A percentile compares a stretch with the other conserved stretches of the same genome.
These are phyloP conservation scores for Cladophialophora immunda DNA, from an alignment of 2,329 filamentous ascomycete genomes.

Conservation along the genomic window DNA sequence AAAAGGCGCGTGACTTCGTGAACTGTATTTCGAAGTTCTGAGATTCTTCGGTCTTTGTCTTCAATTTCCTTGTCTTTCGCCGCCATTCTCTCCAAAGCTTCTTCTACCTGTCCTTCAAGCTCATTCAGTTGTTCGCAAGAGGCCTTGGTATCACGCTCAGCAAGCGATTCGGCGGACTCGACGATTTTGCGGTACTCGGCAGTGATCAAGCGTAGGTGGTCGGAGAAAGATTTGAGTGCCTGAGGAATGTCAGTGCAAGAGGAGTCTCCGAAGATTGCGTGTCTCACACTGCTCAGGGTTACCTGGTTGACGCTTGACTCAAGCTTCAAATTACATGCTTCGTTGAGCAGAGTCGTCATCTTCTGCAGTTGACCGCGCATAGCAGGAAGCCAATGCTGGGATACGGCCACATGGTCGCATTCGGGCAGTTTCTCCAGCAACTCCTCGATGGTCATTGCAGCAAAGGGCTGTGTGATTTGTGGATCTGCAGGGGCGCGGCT, in stretches of 20 bases:
- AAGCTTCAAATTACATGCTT: conserved; percentile 27
- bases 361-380: conserved; percentile 30
- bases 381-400: conserved; percentile 35
- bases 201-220: conserved; percentile 30
- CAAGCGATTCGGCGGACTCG: conserved; percentile 35
- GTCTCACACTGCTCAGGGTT: conserved; percentile 21
- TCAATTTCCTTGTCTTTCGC: conserved; percentile 30
- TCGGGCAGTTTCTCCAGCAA: conserved; percentile 30
- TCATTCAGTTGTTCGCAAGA: conserved; percentile 28
- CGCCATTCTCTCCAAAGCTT: conserved; percentile 24
- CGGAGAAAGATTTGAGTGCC: conserved; percentile 29
- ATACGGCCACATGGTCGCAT: conserved; percentile 20
- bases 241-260: conserved; percentile 22
- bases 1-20: conserved; percentile 31
- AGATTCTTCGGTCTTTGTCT: conserved; percentile 26
- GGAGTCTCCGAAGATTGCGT: not conserved
- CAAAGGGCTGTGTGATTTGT: conserved; percentile 31
- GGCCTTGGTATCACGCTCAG: conserved; percentile 30
- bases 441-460: conserved; percentile 36
- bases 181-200: conserved; percentile 30
- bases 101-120: conserved; percentile 29
- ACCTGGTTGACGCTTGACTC: conserved; percentile 28
- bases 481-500: conserved; percentile 15
- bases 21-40: conserved; percentile 31
- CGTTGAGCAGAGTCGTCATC: conserved; percentile 29